Conservation (phyloP, 192 early-diverging fungal species). For the Dissophora globulifera region DNA sequence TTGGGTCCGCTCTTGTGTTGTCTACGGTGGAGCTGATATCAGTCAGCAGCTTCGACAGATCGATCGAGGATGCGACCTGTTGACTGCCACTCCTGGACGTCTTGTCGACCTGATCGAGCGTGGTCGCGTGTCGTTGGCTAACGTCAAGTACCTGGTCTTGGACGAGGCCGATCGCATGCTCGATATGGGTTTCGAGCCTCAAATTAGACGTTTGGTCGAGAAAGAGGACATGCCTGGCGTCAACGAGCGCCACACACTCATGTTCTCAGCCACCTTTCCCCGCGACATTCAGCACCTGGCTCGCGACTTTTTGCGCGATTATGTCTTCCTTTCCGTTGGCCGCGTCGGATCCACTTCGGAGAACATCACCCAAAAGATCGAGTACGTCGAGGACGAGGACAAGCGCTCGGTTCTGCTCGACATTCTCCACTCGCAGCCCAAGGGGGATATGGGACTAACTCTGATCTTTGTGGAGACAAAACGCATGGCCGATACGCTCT, state of each 20-base stretch:
- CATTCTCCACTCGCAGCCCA: constrained; percentile 68
- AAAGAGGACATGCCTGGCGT: constrained; percentile 77
- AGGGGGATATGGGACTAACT: constrained; percentile 73
- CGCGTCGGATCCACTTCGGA: constrained; percentile 95
- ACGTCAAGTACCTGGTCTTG: constrained; percentile 88
- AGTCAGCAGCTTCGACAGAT: constrained; percentile 86
- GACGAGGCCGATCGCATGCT: constrained; percentile 99
- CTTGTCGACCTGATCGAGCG: constrained; percentile 92
- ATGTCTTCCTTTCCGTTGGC: constrained; percentile 89
- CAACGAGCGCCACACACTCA: constrained; percentile 85
- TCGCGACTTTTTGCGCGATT: constrained; percentile 81
- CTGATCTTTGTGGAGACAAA: constrained; percentile 98
- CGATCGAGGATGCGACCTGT: constrained; percentile 90
- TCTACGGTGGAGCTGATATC: constrained; percentile 96
- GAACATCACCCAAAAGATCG: constrained; percentile 93
- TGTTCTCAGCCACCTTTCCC: constrained; percentile 97
- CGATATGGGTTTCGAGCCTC: constrained; percentile 93
- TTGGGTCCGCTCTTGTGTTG: constrained; percentile 92
- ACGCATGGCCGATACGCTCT: constrained; percentile 89
- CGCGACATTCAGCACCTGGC: constrained; percentile 87
- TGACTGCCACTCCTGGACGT: constrained; percentile 96
- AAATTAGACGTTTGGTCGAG: constrained; percentile 88
- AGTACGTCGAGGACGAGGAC: constrained; percentile 93
- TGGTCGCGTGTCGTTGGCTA: constrained; percentile 75
- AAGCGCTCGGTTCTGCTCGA: constrained; percentile 92